These are phyloP conservation scores for Myriangium duriaei DNA, from an alignment of 2,329 filamentous ascomycete species.

Conservation along the genomic window DNA sequence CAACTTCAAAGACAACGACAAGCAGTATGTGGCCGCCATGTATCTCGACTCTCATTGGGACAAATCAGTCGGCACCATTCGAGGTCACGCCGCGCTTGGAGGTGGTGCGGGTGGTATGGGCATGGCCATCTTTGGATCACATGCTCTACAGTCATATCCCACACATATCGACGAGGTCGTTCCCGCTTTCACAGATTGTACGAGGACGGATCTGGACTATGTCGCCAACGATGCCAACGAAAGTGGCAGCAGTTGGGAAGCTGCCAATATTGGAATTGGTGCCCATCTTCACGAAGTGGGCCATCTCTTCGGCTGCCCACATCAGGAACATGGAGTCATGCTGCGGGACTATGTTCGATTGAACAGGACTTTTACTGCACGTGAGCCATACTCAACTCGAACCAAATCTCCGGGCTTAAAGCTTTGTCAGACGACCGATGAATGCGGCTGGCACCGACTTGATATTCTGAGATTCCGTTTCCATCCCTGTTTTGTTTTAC, in stretches of 20 bases:
- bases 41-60: constrained; percentile 88
- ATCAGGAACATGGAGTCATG: constrained; percentile 89
- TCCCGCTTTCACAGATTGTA: constrained; percentile 80
- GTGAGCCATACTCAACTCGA: constrained; percentile 76
- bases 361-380: constrained; percentile 68
- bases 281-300: constrained; percentile 86
- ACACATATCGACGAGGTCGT: constrained; percentile 80
- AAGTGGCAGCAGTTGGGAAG: constrained; percentile 84
- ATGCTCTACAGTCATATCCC: constrained; percentile 84
- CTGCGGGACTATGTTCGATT: constrained; percentile 72
- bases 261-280: constrained; percentile 87
- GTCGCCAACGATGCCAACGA: constrained; percentile 81
- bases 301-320: constrained; percentile 78
- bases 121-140: constrained; percentile 83
- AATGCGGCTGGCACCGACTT: constrained; percentile 83
- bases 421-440: constrained; percentile 60
- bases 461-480: constrained; percentile 80
- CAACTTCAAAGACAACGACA: constrained; percentile 60
- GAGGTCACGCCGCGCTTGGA: constrained; percentile 74
- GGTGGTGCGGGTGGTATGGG: constrained; percentile 61
- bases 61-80: constrained; percentile 52
- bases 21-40: constrained; percentile 76
- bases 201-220: constrained; percentile 65
- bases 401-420: constrained; percentile 70
- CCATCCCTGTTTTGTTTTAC: constrained; percentile 80